These are phyloP conservation scores for Neopestalotiopsis sp. DNA, from an alignment of 2,329 filamentous ascomycete species.

Conservation along the genomic window DNA sequence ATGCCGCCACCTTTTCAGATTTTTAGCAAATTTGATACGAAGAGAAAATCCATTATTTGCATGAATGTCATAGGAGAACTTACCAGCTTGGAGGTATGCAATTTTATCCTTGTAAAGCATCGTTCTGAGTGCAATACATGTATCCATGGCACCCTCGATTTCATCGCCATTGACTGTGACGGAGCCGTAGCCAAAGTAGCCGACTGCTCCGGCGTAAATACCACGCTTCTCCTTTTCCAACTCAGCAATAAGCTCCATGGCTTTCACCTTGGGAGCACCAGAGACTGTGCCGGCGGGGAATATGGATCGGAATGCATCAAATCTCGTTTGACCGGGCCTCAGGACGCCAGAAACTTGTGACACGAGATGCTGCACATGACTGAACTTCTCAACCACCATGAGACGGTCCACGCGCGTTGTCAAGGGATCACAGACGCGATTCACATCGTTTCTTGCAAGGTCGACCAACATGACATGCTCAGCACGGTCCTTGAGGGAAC, in stretches of 20 bases:
- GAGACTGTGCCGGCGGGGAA: constrained; percentile 97
- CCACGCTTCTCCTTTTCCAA: constrained; percentile 93
- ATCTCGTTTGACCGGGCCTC: constrained; percentile 81
- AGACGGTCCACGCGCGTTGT: constrained; percentile 90
- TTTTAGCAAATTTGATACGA: constrained; percentile 3
- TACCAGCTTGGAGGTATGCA: constrained; percentile 85
- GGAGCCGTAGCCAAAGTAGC: constrained; percentile 90
- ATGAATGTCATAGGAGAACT: constrained; percentile 29
- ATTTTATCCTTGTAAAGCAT: constrained; percentile 94
- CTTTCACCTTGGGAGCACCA: constrained; percentile 92
- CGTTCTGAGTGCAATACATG: constrained; percentile 79
- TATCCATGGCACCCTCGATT: constrained; percentile 89
- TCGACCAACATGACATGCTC: constrained; percentile 99
- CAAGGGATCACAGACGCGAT: constrained; percentile 89
- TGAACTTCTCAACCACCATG: constrained; percentile 95
- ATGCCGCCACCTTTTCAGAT: constrained; percentile 73
- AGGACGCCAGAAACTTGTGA: constrained; percentile 95
- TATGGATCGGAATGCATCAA: constrained; percentile 94
- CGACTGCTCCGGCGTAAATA: constrained; percentile 93
- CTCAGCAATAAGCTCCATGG: constrained; percentile 97
- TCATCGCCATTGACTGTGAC: constrained; percentile 68
- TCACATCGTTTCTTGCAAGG: constrained; percentile 93
- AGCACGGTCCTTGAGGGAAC: constrained; percentile 87
- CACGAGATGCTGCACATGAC: constrained; percentile 95
- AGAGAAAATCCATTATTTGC: not conserved